Conservation (phyloP, 1,284 basidiomycete genomes). For the Schizopora paradoxa region DNA sequence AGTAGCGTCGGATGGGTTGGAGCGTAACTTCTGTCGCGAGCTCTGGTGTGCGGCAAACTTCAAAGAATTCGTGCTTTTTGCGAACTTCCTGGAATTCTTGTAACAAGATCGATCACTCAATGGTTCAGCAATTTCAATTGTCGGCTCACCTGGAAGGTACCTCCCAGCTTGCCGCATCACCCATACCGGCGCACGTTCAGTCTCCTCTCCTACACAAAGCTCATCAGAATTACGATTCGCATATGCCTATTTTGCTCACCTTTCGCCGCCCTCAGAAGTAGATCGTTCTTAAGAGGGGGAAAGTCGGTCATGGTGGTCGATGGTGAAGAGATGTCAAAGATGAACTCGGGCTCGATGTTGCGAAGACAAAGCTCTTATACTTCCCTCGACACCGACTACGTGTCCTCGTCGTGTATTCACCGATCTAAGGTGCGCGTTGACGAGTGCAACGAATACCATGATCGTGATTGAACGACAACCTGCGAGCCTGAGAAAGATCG, state of each 20-base stretch:
- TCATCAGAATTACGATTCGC: conserved; percentile 1
- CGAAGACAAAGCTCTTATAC: not conserved
- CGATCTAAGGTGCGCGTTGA: not conserved
- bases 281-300: conserved; percentile 82
- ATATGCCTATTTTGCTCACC: conserved; percentile 37
- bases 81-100: conserved; percentile 84
- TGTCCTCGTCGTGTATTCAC: conserved; percentile 9
- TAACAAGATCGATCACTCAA: conserved; percentile 19
- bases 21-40: conserved; percentile 85
- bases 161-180: conserved; percentile 98
- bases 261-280: conserved; percentile 83
- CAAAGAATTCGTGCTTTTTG: conserved; percentile 85
- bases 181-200: conserved; percentile 94
- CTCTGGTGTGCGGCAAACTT: conserved; percentile 83
- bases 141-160: conserved; percentile 77
- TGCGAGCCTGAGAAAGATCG: too few species aligned
- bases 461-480: too few species aligned
- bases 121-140: not conserved
- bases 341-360: conserved; percentile 1
- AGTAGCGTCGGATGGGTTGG: conserved; percentile 86
- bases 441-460: not conserved
- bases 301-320: conserved; percentile 34
- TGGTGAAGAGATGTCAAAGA: too few species aligned
- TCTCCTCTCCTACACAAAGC: conserved; percentile 62
- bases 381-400: conserved; percentile 3